A percentile compares a stretch with the other conserved stretches of the same genome.
Conservation (phyloP, 345 rosid species). For the Raphanus sativus region DNA sequence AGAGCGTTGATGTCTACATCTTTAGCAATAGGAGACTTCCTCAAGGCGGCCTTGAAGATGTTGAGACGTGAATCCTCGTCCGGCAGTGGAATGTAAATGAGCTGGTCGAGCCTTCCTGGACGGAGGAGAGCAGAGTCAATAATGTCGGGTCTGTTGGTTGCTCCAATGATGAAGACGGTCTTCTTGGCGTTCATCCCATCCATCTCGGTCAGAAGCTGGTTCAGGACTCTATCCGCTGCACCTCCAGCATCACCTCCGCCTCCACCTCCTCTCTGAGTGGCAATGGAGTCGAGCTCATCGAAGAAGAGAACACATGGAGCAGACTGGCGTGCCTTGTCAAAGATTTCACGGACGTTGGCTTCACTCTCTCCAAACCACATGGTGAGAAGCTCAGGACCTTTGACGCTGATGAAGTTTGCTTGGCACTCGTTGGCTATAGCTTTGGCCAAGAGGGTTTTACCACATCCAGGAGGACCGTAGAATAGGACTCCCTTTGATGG, state of each 20-base stretch:
- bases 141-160: slow-evolving; percentile 95
- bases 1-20: slow-evolving; percentile 87
- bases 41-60: slow-evolving; percentile 81
- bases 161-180: slow-evolving; percentile 93
- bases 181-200: slow-evolving; percentile 98
- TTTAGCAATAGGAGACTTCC: slow-evolving; percentile 88
- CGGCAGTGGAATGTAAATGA: slow-evolving; percentile 97
- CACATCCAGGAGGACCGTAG: slow-evolving; percentile 99
- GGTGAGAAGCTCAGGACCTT: slow-evolving; percentile 95
- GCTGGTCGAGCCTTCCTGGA: slow-evolving; percentile 96
- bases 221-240: slow-evolving; percentile 95
- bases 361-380: slow-evolving; percentile 99
- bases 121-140: slow-evolving; percentile 95
- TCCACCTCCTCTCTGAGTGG: slow-evolving; percentile 98
- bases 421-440: slow-evolving; percentile 98
- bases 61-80: slow-evolving; percentile 91
- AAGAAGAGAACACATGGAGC: slow-evolving; percentile 97
- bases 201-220: slow-evolving; percentile 98
- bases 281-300: slow-evolving; percentile 97
- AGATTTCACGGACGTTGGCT: slow-evolving; percentile 94
- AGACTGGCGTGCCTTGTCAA: slow-evolving; percentile 93
- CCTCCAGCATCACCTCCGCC: slow-evolving; percentile 82
- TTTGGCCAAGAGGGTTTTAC: slow-evolving; percentile 95
- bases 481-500: slow-evolving; percentile 97
- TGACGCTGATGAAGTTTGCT: slow-evolving; percentile 94